phyloP scores from a whole-genome alignment of 257 asterid genomes.

The Lycium barbarum region DNA sequence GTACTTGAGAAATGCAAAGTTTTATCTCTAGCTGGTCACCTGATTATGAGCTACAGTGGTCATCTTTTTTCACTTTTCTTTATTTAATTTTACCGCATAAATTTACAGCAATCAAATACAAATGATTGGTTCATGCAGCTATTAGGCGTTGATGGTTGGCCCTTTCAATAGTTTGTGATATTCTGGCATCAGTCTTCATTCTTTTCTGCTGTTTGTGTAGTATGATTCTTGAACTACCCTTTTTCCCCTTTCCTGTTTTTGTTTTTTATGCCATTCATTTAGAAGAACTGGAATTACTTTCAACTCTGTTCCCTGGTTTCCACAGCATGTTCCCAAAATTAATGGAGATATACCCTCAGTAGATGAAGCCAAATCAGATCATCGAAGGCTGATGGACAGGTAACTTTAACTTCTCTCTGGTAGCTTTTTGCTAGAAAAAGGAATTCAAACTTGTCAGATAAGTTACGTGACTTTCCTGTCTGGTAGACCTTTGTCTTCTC shows the following conservation, averaged over 20 bases:
- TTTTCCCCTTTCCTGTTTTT: neutral
- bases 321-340: constrained; percentile 83
- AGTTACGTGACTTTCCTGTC: neutral
- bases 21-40: neutral
- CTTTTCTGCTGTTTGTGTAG: neutral
- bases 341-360: constrained; percentile 88
- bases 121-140: constrained; percentile 17
- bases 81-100: constrained; percentile 6
- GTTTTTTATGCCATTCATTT: constrained; percentile 15
- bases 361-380: constrained; percentile 89
- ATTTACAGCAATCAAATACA: neutral
- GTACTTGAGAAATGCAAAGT: constrained; percentile 12
- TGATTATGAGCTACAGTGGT: neutral
- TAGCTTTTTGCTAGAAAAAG: constrained; percentile 3
- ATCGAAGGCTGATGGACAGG: constrained; percentile 81
- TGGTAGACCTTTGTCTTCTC: constrained; percentile 9
- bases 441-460: neutral
- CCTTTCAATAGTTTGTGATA: constrained; percentile 7
- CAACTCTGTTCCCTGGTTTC: constrained; percentile 24
- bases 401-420: constrained; percentile 32
- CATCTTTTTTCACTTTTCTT: neutral
- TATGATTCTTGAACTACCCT: neutral
- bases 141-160: neutral
- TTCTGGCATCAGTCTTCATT: neutral
- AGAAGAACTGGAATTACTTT: constrained; percentile 1